These are phyloP conservation scores for Wickerhamiella parazyma DNA, from an alignment of 805 yeast genomes.

Conservation along the genomic window DNA sequence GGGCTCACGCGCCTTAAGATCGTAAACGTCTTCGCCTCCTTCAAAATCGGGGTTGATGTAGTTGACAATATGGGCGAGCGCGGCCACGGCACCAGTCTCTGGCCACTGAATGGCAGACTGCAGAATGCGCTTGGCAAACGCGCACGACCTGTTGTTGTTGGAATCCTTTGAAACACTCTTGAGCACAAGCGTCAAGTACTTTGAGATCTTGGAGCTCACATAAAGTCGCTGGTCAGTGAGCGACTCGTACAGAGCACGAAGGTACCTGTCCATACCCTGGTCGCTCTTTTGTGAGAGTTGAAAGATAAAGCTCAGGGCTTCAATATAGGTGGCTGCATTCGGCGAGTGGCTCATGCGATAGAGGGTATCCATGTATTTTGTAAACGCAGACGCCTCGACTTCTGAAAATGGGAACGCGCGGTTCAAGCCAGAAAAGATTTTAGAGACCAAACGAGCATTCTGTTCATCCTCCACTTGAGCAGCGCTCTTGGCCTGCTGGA, in stretches of 20 bases:
- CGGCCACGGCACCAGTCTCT: constrained; percentile 55
- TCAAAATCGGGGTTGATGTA: constrained; percentile 30
- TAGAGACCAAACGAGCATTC: constrained; percentile 72
- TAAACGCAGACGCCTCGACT: constrained; percentile 49
- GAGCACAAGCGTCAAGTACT: constrained; percentile 74
- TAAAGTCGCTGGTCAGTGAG: constrained; percentile 72
- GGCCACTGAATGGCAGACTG: constrained; percentile 80
- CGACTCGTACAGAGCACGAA: constrained; percentile 79
- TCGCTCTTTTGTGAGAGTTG: constrained; percentile 51
- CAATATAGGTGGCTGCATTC: constrained; percentile 86
- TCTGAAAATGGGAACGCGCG: constrained; percentile 90
- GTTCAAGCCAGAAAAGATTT: constrained; percentile 84
- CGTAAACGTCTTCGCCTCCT: constrained; percentile 47
- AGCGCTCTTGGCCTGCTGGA: constrained; percentile 21
- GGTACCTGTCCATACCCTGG: constrained; percentile 41
- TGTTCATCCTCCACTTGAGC: constrained; percentile 45
- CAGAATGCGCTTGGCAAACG: constrained; percentile 80
- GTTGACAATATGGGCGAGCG: constrained; percentile 15
- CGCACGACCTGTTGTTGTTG: constrained; percentile 50
- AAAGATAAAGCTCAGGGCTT: constrained; percentile 73
- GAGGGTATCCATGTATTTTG: constrained; percentile 66
- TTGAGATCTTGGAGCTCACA: constrained; percentile 82
- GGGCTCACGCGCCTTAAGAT: constrained; percentile 88
- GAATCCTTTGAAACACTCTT: constrained; percentile 58
- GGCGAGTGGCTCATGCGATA: constrained; percentile 87